phyloP scores from a whole-genome alignment of 2,329 filamentous ascomycete species.

The Calonectria pteridis region DNA sequence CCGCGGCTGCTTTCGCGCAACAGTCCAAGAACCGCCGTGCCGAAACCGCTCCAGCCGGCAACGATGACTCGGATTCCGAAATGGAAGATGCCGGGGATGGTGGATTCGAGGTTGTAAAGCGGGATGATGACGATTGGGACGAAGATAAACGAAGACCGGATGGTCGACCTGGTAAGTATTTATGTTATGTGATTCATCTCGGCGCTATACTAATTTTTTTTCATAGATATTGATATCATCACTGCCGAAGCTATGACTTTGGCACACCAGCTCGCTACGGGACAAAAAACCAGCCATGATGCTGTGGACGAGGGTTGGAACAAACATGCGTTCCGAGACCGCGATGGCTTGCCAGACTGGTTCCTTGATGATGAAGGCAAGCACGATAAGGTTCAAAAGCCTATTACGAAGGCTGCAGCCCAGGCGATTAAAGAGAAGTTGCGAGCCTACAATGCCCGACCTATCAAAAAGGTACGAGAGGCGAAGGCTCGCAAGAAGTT shows the following conservation, averaged over 20 bases:
- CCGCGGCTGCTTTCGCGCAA: conserved; percentile 40
- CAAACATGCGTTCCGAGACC: conserved; percentile 90
- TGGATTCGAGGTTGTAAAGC: conserved; percentile 74
- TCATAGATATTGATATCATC: conserved; percentile 90
- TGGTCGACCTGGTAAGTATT: conserved; percentile 69
- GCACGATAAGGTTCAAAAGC: conserved; percentile 87
- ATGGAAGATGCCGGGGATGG: conserved; percentile 55
- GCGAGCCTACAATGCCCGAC: conserved; percentile 91
- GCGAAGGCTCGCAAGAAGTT: conserved; percentile 98
- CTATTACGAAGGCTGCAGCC: conserved; percentile 92
- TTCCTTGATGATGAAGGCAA: conserved; percentile 92
- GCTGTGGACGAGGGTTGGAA: conserved; percentile 94
- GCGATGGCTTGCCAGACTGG: conserved; percentile 95
- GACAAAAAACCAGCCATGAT: conserved; percentile 82
- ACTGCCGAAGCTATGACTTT: conserved; percentile 99
- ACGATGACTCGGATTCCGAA: conserved; percentile 49
- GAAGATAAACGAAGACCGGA: conserved; percentile 72
- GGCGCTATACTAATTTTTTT: conserved; percentile 17
- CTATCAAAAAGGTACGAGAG: conserved; percentile 99
- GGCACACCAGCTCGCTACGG: conserved; percentile 90
- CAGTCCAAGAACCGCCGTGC: conserved; percentile 45
- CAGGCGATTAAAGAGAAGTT: conserved; percentile 94
- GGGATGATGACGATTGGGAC: conserved; percentile 71
- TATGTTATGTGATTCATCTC: not conserved
- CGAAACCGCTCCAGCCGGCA: conserved; percentile 27